Evolutionary conservation across 441 rosid genomes (phyloP).

Genomic region (Euphorbia celastroides): DNA sequence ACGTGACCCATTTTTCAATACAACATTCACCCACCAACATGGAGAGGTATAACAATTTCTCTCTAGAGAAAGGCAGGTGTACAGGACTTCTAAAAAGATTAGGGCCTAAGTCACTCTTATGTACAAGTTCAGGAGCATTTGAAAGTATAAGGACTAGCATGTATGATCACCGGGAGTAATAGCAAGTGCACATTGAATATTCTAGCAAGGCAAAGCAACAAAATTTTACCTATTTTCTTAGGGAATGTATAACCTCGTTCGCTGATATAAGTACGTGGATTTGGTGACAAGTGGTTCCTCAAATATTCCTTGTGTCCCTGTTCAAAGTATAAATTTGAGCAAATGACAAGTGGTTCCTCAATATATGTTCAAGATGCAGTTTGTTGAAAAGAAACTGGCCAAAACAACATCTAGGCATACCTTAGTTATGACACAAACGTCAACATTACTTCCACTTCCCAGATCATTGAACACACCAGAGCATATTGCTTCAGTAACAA

Average conservation of each 20-base stretch:
- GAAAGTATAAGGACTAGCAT: not conserved
- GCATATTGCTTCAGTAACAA: slow-evolving; percentile 79
- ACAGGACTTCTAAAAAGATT: no score
- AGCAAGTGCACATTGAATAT: not conserved
- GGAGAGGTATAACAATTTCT: not conserved
- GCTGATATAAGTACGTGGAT: slow-evolving; percentile 77
- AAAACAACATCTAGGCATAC: slow-evolving; percentile 30
- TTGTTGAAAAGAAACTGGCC: slow-evolving; percentile 4
- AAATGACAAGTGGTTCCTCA: slow-evolving; percentile 18
- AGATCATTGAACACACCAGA: slow-evolving; percentile 91
- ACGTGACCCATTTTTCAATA: not conserved
- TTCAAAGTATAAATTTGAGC: slow-evolving; percentile 16
- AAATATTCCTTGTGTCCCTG: slow-evolving; percentile 89
- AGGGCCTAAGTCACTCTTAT: not conserved
- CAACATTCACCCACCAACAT: not conserved
- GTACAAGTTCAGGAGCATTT: not conserved
- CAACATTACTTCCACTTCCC: slow-evolving; percentile 99
- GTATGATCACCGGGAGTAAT: not conserved
- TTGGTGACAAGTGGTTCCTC: slow-evolving; percentile 84
- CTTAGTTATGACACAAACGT: slow-evolving; percentile 93
- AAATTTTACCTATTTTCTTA: slow-evolving; percentile 68
- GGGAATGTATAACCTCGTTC: slow-evolving; percentile 61
- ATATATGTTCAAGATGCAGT: slow-evolving; percentile 5
- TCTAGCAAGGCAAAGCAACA: not conserved
- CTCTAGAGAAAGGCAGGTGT: not conserved